Base-by-base conservation (phyloP, 1,284 basidiomycete species). In the Puccinia coronata region DNA sequence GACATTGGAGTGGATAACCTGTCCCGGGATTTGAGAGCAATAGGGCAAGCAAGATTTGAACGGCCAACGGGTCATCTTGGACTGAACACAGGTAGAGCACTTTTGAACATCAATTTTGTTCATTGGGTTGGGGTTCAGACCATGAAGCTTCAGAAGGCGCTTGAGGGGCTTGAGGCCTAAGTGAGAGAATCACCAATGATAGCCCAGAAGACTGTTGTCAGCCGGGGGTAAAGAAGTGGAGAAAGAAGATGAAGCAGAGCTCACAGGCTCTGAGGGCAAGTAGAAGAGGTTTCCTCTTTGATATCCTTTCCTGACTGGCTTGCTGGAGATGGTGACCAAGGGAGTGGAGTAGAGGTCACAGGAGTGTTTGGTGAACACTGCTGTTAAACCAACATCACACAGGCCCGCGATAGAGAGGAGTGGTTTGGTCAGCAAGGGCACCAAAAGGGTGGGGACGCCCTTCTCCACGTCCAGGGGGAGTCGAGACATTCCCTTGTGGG, bases 1-100 rank as follows among this genome's bases (percentile, higher is more conserved):
- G 5, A 74, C 28, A 74, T 74, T 23, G 4, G 72, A 74, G 49
- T 74, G 72, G 11, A 74, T 74, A 8, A 74, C 25, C 2, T 74
- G 25, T 1, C 72, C 72, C 34, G 36, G 36, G 1, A 2, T 12
- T 25, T 0, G 0, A 23, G 51, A 51, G 0, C 51, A 1, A 36
- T 74, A 57, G 0, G 25, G 18, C 0, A 14, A 8, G 4, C 49
- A 23, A 0, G 72, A 74, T 4, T 53, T 55, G 49, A 74, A 74
- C 4, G n/a, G 12, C 12, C 20, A 11, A 0, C 28, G n/a, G 8
- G n/a, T 11, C 72, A 74, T 74, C 28, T 74, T 74, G 0, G 51
- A 74, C 49, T 74, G n/a, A 25, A 74, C 51, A 39, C 51, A 74
- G 2, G 14, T 39, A 0, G 49, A 0, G 39, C 51, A 74, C 12